Base-by-base conservation (phyloP, 139 green algal genomes). In the Picochlorum sp. region DNA sequence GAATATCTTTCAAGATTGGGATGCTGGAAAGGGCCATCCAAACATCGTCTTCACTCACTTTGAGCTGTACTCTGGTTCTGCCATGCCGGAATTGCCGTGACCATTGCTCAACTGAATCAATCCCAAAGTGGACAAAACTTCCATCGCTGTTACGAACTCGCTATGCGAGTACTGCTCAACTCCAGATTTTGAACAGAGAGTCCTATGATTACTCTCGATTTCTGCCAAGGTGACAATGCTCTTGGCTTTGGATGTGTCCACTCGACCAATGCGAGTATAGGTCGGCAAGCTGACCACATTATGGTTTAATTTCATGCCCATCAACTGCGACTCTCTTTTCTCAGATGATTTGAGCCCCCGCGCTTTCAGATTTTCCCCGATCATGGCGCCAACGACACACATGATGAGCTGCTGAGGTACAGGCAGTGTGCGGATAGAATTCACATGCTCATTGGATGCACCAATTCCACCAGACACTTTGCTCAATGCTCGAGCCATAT, bases 391-490 rank as follows among this genome's bases (percentile, higher is more conserved):
- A 14, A 73, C 55, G 5, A 67, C 61, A 13, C 26, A 62, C 51
- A 84, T 62, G 26, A 84, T 32, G 20, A 84, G 61, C 63, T 84
- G 75, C 69, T 84, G 77, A 58, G 77, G 77, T n/a, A 62, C 66
- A 1, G 77, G 77, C 62, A 84, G 59, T 13, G 41, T 66, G 7
- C 54, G 41, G 21, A 84, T 66, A 3, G 74, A 62, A 20, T 32
- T 13, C 21, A 80, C 67, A 6, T 59, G 58, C 11, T 54, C 38
- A 38, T 69, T 60, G 49, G 58, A 41, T 24, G 60, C 5, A 30
- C 65, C 47, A 4, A 69, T 73, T 41, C 73, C 64, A 44, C 73
- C 63, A 4, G 71, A 65, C 8, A 79, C 41, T 14, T 13, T 6
- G 14, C 24, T 49, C 13, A 81, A 59, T 45, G 63, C 74, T 28